Base-by-base conservation (phyloP, 331 rosid genomes). In the Malus hybrid region DNA sequence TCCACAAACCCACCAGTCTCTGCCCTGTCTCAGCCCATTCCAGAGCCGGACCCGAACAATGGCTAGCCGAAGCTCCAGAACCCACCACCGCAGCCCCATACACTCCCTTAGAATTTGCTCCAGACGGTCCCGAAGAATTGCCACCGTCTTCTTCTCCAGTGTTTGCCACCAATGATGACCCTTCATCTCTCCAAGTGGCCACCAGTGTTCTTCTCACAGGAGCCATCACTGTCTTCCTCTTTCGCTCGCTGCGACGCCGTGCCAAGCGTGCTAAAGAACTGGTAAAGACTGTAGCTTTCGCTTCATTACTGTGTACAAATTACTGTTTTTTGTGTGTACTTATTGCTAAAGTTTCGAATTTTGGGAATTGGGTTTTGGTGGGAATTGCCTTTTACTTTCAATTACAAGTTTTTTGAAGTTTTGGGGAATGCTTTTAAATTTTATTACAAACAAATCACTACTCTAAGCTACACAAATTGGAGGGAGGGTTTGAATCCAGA, bases 201-300 rank as follows among this genome's bases (percentile, higher is more conserved):
- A 80, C 97, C 79, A 94, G 97, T 72, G 78, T 94, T 78, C 97
- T 94, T 55, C 97, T 94, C 78, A 90, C 99, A 0, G 99, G 91
- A 22, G 86, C 99, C 73, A 83, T 95, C 83, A 10, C 97, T 16
- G 55, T 92, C 73, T 89, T 92, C 85, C 97, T 95, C 81, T 92
- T 92, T 42, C 97, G 96, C 67, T 78, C 97, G 28, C 67, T 92
- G 56, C 96, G 99, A 66, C 97, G 99, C 79, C 89, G 97, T 42
- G 97, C 99, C 2, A 82, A 79, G 79, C 97, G 97, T n/a, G 91
- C 86, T 73, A 95, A 92, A 81, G 90, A 90, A 70, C 70, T 86
- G 89, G 99, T 95, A 84, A 60, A 31, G 68, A 56, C 56, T 52
- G 5, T 34, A 5, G 6, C 68, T 31, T 55, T 76, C 57, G 28